Percentiles rank a stretch among this genome's conserved stretches.
Conservation (phyloP, 306 rosid species). For the Cicer chorassanicum region DNA sequence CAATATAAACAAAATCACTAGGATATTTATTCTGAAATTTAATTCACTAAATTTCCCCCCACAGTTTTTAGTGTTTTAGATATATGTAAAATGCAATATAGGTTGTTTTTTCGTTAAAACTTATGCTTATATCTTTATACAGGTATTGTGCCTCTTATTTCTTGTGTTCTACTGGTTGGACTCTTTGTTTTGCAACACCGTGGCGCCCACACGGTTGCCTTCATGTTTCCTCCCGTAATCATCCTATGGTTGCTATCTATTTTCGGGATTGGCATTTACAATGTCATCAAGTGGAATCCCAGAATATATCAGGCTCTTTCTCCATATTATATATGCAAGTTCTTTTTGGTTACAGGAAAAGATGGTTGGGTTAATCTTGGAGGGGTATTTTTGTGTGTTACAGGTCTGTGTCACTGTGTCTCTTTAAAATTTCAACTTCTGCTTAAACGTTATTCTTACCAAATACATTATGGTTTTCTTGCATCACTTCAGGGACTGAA, state of each 20-base stretch:
- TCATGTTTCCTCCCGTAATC: constrained; percentile 73
- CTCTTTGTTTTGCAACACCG: constrained; percentile 83
- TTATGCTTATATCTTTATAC: constrained; percentile 39
- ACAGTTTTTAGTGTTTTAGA: not conserved
- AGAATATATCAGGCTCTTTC: constrained; percentile 78
- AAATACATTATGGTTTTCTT: constrained; percentile 46
- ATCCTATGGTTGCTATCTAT: constrained; percentile 75
- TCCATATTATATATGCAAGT: constrained; percentile 74
- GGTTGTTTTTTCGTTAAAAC: constrained; percentile 41
- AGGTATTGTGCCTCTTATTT: constrained; percentile 67
- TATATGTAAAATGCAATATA: constrained; percentile 1
- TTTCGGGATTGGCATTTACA: constrained; percentile 73
- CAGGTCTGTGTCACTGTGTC: constrained; percentile 66
- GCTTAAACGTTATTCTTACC: constrained; percentile 28
- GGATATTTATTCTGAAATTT: constrained; percentile 30
- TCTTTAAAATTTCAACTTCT: constrained; percentile 36
- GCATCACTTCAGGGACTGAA: constrained; percentile 70
- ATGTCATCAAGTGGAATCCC: constrained; percentile 78
- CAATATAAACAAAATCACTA: not conserved
- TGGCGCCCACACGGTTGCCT: constrained; percentile 76
- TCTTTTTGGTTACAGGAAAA: constrained; percentile 71
- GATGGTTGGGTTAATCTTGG: constrained; percentile 81
- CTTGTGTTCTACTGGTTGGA: constrained; percentile 70
- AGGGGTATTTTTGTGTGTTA: constrained; percentile 73
- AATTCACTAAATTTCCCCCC: not conserved